phyloP scores from a whole-genome alignment of 2,329 filamentous ascomycete species.

The Penicillium polonicum region DNA sequence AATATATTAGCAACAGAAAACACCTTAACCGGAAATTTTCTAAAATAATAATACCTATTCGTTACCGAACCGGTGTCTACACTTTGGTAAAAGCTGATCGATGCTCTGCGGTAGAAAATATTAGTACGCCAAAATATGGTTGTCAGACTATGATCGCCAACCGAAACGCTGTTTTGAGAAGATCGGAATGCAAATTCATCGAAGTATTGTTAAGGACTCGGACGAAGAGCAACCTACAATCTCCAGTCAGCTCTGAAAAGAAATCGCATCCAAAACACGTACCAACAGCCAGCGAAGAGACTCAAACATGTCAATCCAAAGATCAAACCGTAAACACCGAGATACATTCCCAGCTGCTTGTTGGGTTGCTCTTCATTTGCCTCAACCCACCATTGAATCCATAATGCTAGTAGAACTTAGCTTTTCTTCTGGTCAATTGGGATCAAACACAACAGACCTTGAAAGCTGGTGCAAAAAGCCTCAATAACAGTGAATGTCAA shows the following conservation, averaged over 20 bases:
- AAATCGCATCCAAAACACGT: background rate
- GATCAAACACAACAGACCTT: background rate
- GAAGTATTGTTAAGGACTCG: background rate
- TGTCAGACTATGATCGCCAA: background rate
- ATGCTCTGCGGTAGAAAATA: background rate
- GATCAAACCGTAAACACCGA: conserved; percentile 14
- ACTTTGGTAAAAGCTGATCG: background rate
- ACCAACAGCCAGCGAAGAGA: background rate
- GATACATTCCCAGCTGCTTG: conserved; percentile 10
- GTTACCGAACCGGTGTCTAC: background rate
- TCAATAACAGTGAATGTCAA: background rate
- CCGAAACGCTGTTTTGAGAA: background rate
- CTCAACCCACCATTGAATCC: conserved; percentile 13
- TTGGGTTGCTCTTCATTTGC: conserved; percentile 17
- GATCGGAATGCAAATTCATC: conserved; percentile 2
- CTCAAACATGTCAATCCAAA: conserved; percentile 9
- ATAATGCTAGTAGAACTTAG: conserved; percentile 8
- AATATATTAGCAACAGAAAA: background rate
- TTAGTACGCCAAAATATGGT: background rate
- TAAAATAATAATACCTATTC: background rate
- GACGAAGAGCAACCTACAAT: background rate
- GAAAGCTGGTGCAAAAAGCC: background rate
- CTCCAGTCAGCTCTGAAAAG: background rate
- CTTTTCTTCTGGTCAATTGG: background rate
- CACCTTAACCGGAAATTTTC: too few relatives aligned